phyloP scores from a whole-genome alignment of 176 grass and related monocot species.

The Bolboschoenus planiculmis region DNA sequence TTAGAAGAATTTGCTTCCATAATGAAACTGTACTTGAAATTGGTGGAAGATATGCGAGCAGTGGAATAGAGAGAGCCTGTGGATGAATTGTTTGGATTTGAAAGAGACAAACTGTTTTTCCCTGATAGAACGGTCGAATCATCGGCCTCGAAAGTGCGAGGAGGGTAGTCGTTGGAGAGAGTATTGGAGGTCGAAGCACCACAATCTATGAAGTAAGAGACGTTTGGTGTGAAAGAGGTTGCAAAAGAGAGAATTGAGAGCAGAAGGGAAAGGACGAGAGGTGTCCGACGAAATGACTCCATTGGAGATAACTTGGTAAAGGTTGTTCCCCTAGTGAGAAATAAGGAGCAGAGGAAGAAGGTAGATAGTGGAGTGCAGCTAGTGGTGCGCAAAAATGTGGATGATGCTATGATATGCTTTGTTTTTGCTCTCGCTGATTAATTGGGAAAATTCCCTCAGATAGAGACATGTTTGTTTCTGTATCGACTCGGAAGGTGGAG shows the following conservation, averaged over 20 bases:
- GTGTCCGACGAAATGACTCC: conserved; percentile 23
- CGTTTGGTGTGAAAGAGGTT: conserved; percentile 19
- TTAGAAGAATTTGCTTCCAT: conserved; percentile 4
- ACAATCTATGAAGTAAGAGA: neutral
- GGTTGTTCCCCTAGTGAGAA: neutral
- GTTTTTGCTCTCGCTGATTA: neutral
- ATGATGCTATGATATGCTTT: neutral
- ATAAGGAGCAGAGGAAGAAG: neutral
- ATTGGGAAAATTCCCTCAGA: neutral
- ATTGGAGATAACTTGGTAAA: neutral
- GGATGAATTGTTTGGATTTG: conserved; percentile 14
- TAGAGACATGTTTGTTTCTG: neutral
- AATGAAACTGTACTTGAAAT: conserved; percentile 28
- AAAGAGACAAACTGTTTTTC: neutral
- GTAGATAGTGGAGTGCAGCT: neutral
- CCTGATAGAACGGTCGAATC: conserved; percentile 17
- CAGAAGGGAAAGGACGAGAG: conserved; percentile 9
- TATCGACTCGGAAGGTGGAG: neutral
- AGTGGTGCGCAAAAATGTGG: neutral
- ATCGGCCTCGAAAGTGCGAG: neutral
- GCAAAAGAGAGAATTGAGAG: neutral
- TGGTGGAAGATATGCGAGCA: conserved; percentile 28
- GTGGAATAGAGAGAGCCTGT: neutral
- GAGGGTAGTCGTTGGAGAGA: neutral
- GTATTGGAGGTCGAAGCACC: neutral